Evolutionary conservation across 192 early-diverging fungal genomes (phyloP).

Genomic region (Entomortierella parvispora): DNA sequence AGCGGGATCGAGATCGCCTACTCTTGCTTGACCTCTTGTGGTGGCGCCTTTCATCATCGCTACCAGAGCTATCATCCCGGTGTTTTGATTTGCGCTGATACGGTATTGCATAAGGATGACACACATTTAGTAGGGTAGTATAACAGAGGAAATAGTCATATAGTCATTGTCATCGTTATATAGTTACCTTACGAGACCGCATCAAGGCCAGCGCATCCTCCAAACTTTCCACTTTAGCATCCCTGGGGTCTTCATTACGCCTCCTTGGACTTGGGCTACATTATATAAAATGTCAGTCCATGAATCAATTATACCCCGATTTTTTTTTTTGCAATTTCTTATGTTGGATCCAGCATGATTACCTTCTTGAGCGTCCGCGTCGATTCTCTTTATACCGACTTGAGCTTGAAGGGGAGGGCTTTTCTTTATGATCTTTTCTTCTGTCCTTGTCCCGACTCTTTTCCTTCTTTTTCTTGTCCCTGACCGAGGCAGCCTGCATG

Average conservation of each 20-base stretch:
- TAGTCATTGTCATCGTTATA: no score
- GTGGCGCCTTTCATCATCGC: no score
- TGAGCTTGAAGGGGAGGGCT: constrained; percentile 10
- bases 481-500: background rate
- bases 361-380: constrained; percentile 37
- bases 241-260: constrained; percentile 8
- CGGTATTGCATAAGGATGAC: constrained; percentile 1
- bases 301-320: background rate
- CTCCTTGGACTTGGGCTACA: constrained; percentile 40
- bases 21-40: no score
- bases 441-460: constrained; percentile 51
- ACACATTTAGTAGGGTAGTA: no score
- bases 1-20: no score
- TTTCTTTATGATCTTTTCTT: constrained; percentile 5
- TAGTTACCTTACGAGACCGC: constrained; percentile 43
- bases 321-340: background rate
- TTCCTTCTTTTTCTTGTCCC: constrained; percentile 62
- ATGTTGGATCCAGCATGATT: background rate
- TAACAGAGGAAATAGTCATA: no score
- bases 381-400: constrained; percentile 23
- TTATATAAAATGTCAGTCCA: background rate
- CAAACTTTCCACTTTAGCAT: constrained; percentile 40
- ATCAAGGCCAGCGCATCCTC: constrained; percentile 48
- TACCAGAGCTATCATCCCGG: no score
- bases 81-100: background rate